Conservation (phyloP, 1,284 basidiomycete species). For the Mrakiaceae sp. region DNA sequence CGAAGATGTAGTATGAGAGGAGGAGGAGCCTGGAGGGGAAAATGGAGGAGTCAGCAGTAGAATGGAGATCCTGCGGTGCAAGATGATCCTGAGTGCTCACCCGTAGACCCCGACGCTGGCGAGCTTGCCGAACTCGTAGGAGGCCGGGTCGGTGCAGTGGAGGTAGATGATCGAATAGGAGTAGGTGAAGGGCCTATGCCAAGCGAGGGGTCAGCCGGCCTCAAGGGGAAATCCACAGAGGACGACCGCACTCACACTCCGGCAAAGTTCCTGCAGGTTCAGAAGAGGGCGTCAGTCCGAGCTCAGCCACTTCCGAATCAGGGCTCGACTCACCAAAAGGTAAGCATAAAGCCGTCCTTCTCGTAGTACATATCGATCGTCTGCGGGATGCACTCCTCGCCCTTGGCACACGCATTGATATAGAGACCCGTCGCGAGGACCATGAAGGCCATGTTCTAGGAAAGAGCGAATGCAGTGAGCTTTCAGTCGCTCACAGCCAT, state of each 20-base stretch:
- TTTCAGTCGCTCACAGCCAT: no score
- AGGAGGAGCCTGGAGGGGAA: conserved; percentile 39
- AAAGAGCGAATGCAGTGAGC: neutral
- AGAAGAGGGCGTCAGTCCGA: neutral
- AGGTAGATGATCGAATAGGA: conserved; percentile 97
- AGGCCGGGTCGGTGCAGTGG: conserved; percentile 79
- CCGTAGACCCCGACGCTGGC: conserved; percentile 58
- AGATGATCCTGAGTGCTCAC: neutral
- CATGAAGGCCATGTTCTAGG: conserved; percentile 95
- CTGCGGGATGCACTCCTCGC: conserved; percentile 95
- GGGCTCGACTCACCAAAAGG: conserved; percentile 54
- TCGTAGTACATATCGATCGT: conserved; percentile 96
- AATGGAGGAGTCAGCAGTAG: neutral
- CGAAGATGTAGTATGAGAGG: conserved; percentile 62
- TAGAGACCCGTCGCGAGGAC: conserved; percentile 90
- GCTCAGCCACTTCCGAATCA: neutral
- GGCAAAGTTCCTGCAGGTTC: conserved; percentile 61
- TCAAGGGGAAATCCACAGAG: neutral
- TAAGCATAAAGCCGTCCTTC: conserved; percentile 90
- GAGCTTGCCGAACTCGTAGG: conserved; percentile 73
- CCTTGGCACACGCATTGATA: conserved; percentile 90
- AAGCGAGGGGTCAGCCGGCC: neutral
- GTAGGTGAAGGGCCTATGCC: conserved; percentile 51
- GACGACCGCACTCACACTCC: conserved; percentile 40
- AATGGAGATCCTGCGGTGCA: neutral